Evolutionary conservation across 2,329 filamentous ascomycete species (phyloP).

Genomic region (Alternaria alternata): DNA sequence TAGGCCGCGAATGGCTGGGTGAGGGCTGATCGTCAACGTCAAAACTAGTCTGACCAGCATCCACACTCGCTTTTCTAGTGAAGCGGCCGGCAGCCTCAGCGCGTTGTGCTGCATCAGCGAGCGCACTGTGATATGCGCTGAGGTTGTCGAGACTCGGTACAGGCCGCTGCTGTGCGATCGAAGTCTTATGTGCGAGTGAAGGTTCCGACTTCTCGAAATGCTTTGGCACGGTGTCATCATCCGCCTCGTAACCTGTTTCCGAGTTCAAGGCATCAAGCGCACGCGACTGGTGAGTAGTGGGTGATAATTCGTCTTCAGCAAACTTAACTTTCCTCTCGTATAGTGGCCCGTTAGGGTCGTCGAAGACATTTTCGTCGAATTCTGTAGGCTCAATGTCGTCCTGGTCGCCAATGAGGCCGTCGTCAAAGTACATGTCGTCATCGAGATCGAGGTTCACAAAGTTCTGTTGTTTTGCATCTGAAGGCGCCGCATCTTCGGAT

Average conservation of each 20-base stretch:
- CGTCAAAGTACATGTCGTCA: conserved; percentile 75
- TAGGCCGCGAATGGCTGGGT: conserved; percentile 49
- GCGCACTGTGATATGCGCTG: conserved; percentile 80
- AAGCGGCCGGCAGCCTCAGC: conserved; percentile 81
- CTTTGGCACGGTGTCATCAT: conserved; percentile 41
- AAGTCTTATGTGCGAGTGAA: conserved; percentile 62
- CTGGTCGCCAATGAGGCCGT: conserved; percentile 65
- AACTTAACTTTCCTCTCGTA: conserved; percentile 59
- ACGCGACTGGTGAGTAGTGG: conserved; percentile 25
- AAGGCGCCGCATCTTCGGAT: conserved; percentile 9
- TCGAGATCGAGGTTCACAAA: conserved; percentile 30
- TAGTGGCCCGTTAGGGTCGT: conserved; percentile 58
- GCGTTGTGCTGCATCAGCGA: conserved; percentile 81
- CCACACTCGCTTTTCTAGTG: conserved; percentile 64
- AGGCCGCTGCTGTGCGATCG: conserved; percentile 44
- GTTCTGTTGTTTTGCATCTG: conserved; percentile 16
- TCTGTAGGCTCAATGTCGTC: conserved; percentile 60
- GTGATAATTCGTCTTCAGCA: conserved; percentile 25
- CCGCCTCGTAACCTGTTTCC: conserved; percentile 44
- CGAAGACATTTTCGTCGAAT: conserved; percentile 79
- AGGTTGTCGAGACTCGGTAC: conserved; percentile 58
- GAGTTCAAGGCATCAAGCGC: conserved; percentile 23
- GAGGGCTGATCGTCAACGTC: conserved; percentile 46
- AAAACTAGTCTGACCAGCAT: conserved; percentile 34
- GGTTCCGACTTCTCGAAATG: conserved; percentile 49